Conservation (phyloP, 371 early-diverging fungal genomes). For the Mycotypha africana region DNA sequence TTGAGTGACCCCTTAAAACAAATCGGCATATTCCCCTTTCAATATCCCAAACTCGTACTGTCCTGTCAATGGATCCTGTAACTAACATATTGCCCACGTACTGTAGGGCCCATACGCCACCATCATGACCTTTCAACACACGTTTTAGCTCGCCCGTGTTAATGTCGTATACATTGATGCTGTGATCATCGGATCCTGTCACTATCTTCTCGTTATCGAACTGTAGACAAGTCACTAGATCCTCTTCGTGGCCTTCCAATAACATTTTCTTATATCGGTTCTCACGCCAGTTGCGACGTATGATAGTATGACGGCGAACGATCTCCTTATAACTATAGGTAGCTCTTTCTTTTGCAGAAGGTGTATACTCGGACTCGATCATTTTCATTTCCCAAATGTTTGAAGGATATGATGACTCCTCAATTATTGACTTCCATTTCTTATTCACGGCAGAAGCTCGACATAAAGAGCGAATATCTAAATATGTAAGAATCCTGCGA, state of each 20-base stretch:
- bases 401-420: conserved; percentile 65
- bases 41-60: conserved; percentile 96
- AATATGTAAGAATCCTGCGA: conserved; percentile 67
- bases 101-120: conserved; percentile 98
- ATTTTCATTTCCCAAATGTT: conserved; percentile 56
- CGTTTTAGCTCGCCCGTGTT: conserved; percentile 64
- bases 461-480: conserved; percentile 78
- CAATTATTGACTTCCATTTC: conserved; percentile 74
- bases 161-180: conserved; percentile 87
- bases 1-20: conserved; percentile 90
- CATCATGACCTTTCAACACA: conserved; percentile 88
- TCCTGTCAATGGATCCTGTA: conserved; percentile 97
- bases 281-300: conserved; percentile 79
- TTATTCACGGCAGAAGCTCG: conserved; percentile 76
- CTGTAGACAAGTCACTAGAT: conserved; percentile 92
- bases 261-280: conserved; percentile 68
- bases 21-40: conserved; percentile 82
- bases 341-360: conserved; percentile 1
- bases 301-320: conserved; percentile 71
- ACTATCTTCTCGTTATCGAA: conserved; percentile 91
- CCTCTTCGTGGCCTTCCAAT: conserved; percentile 74
- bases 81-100: conserved; percentile 85
- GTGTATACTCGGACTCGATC: conserved; percentile 41
- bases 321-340: conserved; percentile 65
- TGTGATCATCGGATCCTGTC: conserved; percentile 85